These are phyloP conservation scores for Starmerella vaccinii DNA, from an alignment of 805 yeast species.

Conservation along the genomic window DNA sequence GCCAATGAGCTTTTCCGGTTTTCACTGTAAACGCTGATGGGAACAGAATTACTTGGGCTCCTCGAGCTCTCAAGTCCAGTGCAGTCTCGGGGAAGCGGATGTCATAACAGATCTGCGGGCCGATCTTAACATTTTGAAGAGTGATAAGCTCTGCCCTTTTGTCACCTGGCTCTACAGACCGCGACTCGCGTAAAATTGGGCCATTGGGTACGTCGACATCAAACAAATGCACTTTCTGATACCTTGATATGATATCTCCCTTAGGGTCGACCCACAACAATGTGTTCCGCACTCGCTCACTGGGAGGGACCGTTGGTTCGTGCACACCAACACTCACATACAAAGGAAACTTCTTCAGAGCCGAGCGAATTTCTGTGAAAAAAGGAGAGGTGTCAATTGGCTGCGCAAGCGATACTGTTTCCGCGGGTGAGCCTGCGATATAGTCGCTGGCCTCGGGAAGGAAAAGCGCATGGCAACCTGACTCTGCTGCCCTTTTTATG, in stretches of 20 bases:
- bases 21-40: constrained; percentile 91
- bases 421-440: constrained; percentile 57
- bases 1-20: constrained; percentile 92
- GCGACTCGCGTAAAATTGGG: constrained; percentile 66
- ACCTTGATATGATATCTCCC: constrained; percentile 59
- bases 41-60: constrained; percentile 67
- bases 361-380: constrained; percentile 37
- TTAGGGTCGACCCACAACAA: constrained; percentile 55
- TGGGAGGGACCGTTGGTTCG: constrained; percentile 47
- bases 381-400: constrained; percentile 37
- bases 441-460: constrained; percentile 94
- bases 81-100: constrained; percentile 73
- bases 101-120: constrained; percentile 73
- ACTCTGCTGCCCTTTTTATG: constrained; percentile 51
- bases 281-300: constrained; percentile 53
- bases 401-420: constrained; percentile 52
- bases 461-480: constrained; percentile 59
- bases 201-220: constrained; percentile 78
- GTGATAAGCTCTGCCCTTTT: constrained; percentile 53
- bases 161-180: constrained; percentile 73
- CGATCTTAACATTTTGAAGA: constrained; percentile 74
- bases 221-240: constrained; percentile 80
- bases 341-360: constrained; percentile 36
- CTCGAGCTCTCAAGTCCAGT: constrained; percentile 47
- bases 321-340: constrained; percentile 82